Percentiles rank a stretch among this genome's conserved stretches.
Evolutionary conservation across 2,329 filamentous ascomycete species (phyloP).

Genomic region (Elsinoe australis): DNA sequence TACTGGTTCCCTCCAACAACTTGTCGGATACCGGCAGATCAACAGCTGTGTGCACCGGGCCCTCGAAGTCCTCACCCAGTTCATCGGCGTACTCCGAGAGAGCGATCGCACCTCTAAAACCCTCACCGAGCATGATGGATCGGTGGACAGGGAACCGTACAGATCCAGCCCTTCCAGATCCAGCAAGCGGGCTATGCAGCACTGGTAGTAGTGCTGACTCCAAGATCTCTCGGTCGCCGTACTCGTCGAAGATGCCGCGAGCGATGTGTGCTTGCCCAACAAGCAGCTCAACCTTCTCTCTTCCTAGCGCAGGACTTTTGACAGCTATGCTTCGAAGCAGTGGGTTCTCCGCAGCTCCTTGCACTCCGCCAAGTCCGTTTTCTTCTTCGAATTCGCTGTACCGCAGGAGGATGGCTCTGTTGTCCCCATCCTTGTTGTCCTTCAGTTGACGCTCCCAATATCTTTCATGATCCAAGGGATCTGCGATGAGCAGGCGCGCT

Average conservation of each 20-base stretch:
- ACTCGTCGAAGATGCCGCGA: slow-evolving; percentile 27
- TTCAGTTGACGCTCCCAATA: slow-evolving; percentile 39
- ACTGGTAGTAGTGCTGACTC: slow-evolving; percentile 67
- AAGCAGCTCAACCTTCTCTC: slow-evolving; percentile 56
- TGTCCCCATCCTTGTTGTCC: slow-evolving; percentile 20
- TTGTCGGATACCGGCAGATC: slow-evolving; percentile 40
- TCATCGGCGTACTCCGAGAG: slow-evolving; percentile 36
- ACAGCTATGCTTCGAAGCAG: slow-evolving; percentile 55
- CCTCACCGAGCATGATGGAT: slow-evolving; percentile 65
- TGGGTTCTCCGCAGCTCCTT: slow-evolving; percentile 35
- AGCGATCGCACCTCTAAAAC: slow-evolving; percentile 58
- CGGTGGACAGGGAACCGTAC: slow-evolving; percentile 79
- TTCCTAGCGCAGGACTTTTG: slow-evolving; percentile 55
- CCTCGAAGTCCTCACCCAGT: slow-evolving; percentile 28
- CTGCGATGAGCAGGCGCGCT: slow-evolving; percentile 51
- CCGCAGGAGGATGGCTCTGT: slow-evolving; percentile 15
- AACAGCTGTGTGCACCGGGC: slow-evolving; percentile 50
- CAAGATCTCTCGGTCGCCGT: slow-evolving; percentile 37
- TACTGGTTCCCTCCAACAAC: neutral
- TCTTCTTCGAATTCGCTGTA: slow-evolving; percentile 49
- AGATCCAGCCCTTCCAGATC: slow-evolving; percentile 55
- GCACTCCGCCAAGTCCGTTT: slow-evolving; percentile 21
- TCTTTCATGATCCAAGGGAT: slow-evolving; percentile 37
- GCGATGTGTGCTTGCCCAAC: slow-evolving; percentile 47
- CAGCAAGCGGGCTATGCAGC: slow-evolving; percentile 60